Evolutionary conservation across 176 grass and related monocot genomes (phyloP).

Genomic region (Cenchrus purpureus): DNA sequence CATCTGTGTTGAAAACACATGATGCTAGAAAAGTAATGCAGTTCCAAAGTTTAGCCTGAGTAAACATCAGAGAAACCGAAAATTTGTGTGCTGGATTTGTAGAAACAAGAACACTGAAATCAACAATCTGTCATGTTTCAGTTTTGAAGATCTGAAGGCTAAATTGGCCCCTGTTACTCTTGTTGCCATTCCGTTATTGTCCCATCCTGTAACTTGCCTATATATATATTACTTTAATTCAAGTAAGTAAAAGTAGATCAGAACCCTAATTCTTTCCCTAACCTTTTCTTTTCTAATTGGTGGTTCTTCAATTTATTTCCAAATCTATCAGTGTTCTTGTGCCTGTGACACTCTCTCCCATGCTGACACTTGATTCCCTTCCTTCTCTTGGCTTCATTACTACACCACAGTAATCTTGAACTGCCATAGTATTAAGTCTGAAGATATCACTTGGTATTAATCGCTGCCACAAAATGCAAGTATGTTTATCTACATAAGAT

Average conservation of each 20-base stretch:
- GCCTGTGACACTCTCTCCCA: neutral
- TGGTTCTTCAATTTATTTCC: neutral
- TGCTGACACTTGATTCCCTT: conserved; percentile 28
- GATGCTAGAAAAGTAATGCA: conserved; percentile 13
- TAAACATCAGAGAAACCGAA: conserved; percentile 24
- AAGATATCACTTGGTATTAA: conserved; percentile 29
- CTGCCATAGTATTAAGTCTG: conserved; percentile 9
- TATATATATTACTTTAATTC: neutral
- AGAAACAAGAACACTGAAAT: conserved; percentile 20
- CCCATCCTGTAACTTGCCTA: neutral
- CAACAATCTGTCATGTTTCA: neutral
- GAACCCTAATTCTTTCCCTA: neutral
- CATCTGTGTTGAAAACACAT: conserved; percentile 4
- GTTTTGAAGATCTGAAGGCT: no score
- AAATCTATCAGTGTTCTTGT: conserved; percentile 5
- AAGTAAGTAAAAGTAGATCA: neutral
- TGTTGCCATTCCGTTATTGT: neutral
- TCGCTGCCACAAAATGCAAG: conserved; percentile 26
- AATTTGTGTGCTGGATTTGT: conserved; percentile 8
- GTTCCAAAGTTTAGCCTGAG: conserved; percentile 13
- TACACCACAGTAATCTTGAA: conserved; percentile 21
- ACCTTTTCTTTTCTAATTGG: neutral
- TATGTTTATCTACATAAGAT: conserved; percentile 34
- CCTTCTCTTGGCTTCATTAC: conserved; percentile 6
- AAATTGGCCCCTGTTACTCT: neutral